Evolutionary conservation across 2,329 filamentous ascomycete genomes (phyloP).

Genomic region (Exophiala sp.): DNA sequence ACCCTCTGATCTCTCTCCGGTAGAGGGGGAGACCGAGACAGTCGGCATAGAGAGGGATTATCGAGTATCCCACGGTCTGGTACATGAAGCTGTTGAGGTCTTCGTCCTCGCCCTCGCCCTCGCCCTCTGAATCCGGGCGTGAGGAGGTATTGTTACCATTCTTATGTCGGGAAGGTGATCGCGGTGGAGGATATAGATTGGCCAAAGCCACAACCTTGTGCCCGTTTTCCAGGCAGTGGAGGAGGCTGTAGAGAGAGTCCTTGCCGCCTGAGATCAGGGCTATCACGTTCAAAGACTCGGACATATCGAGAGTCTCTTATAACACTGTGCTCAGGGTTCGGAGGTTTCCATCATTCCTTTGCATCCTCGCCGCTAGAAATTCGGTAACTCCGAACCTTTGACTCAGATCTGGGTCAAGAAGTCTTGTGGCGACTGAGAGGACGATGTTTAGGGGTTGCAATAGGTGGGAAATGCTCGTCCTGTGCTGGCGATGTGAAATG

Average conservation of each 20-base stretch:
- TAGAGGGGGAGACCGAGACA: slow-evolving; percentile 80
- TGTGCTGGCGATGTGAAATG: too few relatives aligned
- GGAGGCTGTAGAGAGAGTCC: slow-evolving; percentile 87
- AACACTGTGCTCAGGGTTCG: too few relatives aligned
- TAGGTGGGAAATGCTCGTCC: too few relatives aligned
- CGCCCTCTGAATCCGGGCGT: neutral
- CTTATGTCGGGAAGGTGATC: neutral
- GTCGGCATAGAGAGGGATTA: slow-evolving; percentile 76
- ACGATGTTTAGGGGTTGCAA: too few relatives aligned
- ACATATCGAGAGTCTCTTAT: neutral
- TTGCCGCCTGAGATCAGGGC: slow-evolving; percentile 93
- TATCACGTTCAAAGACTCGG: slow-evolving; percentile 60
- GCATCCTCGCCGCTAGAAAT: too few relatives aligned
- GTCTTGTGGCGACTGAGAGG: too few relatives aligned
- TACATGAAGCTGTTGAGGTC: slow-evolving; percentile 99
- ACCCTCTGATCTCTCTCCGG: slow-evolving; percentile 67
- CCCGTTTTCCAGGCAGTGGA: slow-evolving; percentile 82
- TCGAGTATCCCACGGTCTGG: slow-evolving; percentile 85
- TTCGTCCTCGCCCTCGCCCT: slow-evolving; percentile 41
- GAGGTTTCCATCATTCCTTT: too few relatives aligned
- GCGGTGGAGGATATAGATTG: slow-evolving; percentile 62
- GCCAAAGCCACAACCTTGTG: slow-evolving; percentile 81
- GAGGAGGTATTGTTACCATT: neutral
- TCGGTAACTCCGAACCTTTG: too few relatives aligned
- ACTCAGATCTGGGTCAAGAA: too few relatives aligned